These are phyloP conservation scores for Volvariella surrecta DNA, from an alignment of 1,284 basidiomycete genomes.

Conservation along the genomic window DNA sequence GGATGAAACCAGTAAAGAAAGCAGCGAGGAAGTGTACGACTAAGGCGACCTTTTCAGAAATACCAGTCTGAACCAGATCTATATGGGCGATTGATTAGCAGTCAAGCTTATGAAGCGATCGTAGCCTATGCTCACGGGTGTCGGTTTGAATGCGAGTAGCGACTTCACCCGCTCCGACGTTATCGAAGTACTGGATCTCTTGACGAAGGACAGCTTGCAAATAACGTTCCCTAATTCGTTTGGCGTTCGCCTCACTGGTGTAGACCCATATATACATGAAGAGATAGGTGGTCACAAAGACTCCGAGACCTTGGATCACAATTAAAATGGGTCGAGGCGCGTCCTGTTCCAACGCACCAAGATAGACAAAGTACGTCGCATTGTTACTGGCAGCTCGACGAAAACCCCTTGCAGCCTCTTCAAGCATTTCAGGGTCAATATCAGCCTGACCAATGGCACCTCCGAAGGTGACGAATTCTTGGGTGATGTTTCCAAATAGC, in stretches of 20 bases:
- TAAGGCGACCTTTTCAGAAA: constrained; percentile 80
- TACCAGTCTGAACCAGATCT: constrained; percentile 84
- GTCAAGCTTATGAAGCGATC: constrained; percentile 2
- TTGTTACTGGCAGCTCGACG: constrained; percentile 37
- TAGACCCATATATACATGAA: constrained; percentile 80
- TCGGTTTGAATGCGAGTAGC: constrained; percentile 92
- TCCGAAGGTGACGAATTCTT: constrained; percentile 59
- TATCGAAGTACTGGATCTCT: constrained; percentile 88
- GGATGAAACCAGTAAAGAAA: constrained; percentile 73
- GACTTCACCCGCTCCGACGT: constrained; percentile 90
- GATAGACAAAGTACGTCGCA: constrained; percentile 52
- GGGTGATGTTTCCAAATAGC: constrained; percentile 66
- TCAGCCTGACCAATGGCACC: constrained; percentile 17
- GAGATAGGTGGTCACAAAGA: constrained; percentile 49
- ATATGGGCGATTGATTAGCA: background rate
- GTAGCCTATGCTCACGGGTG: constrained; percentile 45
- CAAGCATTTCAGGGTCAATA: constrained; percentile 2
- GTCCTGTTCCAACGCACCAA: constrained; percentile 43
- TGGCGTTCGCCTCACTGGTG: constrained; percentile 76
- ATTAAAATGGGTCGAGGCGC: background rate
- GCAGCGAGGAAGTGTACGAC: constrained; percentile 53
- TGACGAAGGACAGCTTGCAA: constrained; percentile 72
- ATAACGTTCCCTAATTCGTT: constrained; percentile 67
- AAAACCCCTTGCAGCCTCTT: constrained; percentile 34
- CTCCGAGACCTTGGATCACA: background rate